Evolutionary conservation across 768 basidiomycete genomes (phyloP).

Genomic region (Leccinellum rugosiceps): DNA sequence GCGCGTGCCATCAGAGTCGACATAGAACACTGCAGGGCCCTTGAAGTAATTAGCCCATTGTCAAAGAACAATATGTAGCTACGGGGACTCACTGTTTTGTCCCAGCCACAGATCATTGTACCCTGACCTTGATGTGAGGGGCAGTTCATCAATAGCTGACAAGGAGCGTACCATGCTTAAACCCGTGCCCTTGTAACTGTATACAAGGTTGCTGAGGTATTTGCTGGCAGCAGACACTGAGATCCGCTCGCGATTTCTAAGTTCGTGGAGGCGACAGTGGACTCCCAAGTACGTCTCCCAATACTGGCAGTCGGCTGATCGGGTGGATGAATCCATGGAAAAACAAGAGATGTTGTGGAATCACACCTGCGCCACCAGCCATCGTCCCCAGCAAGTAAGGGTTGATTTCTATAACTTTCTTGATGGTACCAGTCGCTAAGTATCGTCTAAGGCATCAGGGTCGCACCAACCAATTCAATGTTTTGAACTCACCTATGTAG

Average conservation of each 20-base stretch:
- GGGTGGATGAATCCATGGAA: constrained; percentile 1
- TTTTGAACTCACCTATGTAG: constrained; percentile 76
- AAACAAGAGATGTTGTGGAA: not conserved
- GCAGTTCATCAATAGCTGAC: not conserved
- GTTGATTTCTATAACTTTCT: constrained; percentile 99
- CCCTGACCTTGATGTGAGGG: constrained; percentile 50
- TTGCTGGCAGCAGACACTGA: constrained; percentile 99
- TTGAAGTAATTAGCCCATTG: constrained; percentile 30
- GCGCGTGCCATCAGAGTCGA: constrained; percentile 95
- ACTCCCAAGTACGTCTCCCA: constrained; percentile 99
- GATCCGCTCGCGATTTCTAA: constrained; percentile 94
- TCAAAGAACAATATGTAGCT: not conserved
- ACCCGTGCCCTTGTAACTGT: constrained; percentile 98
- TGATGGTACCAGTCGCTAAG: constrained; percentile 92
- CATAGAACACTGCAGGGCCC: constrained; percentile 95
- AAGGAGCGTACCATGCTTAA: constrained; percentile 82
- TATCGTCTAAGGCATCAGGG: not conserved
- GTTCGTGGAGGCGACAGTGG: constrained; percentile 94
- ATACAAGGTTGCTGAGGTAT: constrained; percentile 95
- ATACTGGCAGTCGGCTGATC: constrained; percentile 87
- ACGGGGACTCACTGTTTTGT: constrained; percentile 75
- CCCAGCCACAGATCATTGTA: constrained; percentile 99
- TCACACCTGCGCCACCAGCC: constrained; percentile 95
- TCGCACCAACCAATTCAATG: not conserved
- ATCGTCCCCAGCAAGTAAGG: constrained; percentile 98